phyloP scores from a whole-genome alignment of 768 basidiomycete species.

The Dacryopinax primogenitus region DNA sequence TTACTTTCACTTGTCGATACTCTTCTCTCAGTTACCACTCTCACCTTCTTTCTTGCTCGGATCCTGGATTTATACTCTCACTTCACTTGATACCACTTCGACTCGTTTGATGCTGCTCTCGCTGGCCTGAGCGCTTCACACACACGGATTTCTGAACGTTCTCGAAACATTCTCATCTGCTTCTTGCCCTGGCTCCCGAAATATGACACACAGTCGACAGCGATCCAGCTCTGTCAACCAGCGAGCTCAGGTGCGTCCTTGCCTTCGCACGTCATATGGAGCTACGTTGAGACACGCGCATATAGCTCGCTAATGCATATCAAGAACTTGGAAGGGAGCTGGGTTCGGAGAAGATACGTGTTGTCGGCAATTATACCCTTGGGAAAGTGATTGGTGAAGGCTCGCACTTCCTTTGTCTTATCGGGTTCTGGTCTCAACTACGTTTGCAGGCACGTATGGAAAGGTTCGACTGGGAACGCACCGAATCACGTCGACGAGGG shows the following conservation, averaged over 20 bases:
- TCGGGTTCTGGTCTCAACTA: not conserved
- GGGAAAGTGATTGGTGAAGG: slow-evolving; percentile 94
- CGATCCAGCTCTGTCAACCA: slow-evolving; percentile 15
- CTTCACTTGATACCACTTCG: not conserved
- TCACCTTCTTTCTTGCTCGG: not conserved
- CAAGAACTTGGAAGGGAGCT: slow-evolving; percentile 95
- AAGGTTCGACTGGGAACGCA: slow-evolving; percentile 92
- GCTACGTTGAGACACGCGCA: not conserved
- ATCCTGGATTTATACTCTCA: not conserved
- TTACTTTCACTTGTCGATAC: not conserved
- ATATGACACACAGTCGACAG: not conserved
- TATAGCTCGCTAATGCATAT: slow-evolving; percentile 83
- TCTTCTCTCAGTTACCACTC: not conserved
- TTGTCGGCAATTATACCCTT: slow-evolving; percentile 88
- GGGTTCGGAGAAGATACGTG: slow-evolving; percentile 75
- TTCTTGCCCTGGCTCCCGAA: not conserved
- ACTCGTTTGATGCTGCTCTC: not conserved
- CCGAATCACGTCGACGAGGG: slow-evolving; percentile 77
- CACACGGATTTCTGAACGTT: not conserved
- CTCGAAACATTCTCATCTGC: not conserved
- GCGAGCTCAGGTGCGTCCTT: slow-evolving; percentile 15
- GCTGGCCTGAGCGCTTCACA: not conserved
- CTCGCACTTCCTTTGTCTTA: slow-evolving; percentile 26
- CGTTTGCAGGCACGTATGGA: slow-evolving; percentile 72
- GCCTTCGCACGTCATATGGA: not conserved